phyloP scores from a whole-genome alignment of 1,139 yeast species.

The Lipomyces yarrowii region DNA sequence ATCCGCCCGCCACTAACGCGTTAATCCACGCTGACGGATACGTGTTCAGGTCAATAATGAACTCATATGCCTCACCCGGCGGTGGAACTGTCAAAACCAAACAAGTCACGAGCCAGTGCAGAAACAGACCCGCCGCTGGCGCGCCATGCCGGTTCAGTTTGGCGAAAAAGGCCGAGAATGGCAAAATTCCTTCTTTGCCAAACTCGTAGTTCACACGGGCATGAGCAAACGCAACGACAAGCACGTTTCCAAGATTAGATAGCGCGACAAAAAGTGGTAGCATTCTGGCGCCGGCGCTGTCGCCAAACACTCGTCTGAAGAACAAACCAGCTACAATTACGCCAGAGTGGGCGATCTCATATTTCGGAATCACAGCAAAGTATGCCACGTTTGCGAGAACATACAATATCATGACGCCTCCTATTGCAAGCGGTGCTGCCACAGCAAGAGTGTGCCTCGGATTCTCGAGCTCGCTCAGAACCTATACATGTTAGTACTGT shows the following conservation, averaged over 20 bases:
- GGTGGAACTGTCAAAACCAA: slow-evolving; percentile 67
- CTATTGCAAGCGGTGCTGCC: slow-evolving; percentile 73
- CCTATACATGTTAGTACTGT: background rate
- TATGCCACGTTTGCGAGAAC: slow-evolving; percentile 72
- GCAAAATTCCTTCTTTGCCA: slow-evolving; percentile 71
- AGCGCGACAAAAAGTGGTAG: slow-evolving; percentile 74
- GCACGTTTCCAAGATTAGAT: slow-evolving; percentile 75
- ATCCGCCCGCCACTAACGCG: slow-evolving; percentile 71
- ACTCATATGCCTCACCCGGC: slow-evolving; percentile 76
- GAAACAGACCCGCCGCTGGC: slow-evolving; percentile 57
- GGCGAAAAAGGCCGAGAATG: slow-evolving; percentile 61
- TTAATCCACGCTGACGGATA: slow-evolving; percentile 76
- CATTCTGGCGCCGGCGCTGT: slow-evolving; percentile 57
- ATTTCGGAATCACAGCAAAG: slow-evolving; percentile 73
- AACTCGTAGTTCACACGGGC: slow-evolving; percentile 76
- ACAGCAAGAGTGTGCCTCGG: slow-evolving; percentile 68
- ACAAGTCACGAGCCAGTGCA: slow-evolving; percentile 57
- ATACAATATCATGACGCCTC: slow-evolving; percentile 61
- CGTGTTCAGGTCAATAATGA: slow-evolving; percentile 71
- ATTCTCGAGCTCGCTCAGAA: slow-evolving; percentile 69
- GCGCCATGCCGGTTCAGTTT: slow-evolving; percentile 58
- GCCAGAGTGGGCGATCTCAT: slow-evolving; percentile 61
- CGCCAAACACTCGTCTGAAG: slow-evolving; percentile 74
- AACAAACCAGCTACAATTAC: slow-evolving; percentile 74
- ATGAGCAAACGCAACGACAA: slow-evolving; percentile 77